These are phyloP conservation scores for Sungouiella blattae DNA, from an alignment of 805 yeast genomes.

Conservation along the genomic window DNA sequence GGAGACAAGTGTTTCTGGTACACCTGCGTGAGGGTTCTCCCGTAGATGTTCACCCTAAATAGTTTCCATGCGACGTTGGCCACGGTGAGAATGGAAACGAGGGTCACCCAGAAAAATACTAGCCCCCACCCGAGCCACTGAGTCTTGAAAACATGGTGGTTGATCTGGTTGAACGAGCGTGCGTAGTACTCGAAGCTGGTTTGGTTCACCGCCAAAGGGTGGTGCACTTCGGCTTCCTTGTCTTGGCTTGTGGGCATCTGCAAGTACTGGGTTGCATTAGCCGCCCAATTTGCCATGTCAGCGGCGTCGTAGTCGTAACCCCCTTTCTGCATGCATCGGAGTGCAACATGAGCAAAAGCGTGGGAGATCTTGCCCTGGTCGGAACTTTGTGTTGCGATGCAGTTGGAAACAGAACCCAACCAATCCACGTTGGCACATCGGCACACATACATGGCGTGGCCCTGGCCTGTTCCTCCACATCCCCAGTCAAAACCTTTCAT, in stretches of 20 bases:
- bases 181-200: slow-evolving; percentile 9
- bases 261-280: slow-evolving; percentile 13
- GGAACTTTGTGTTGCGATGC: slow-evolving; percentile 14
- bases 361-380: slow-evolving; percentile 5
- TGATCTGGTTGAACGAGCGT: slow-evolving; percentile 13
- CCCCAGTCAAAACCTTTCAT: slow-evolving; percentile 18
- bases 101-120: slow-evolving; percentile 14
- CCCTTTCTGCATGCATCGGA: slow-evolving; percentile 14
- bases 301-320: slow-evolving; percentile 8
- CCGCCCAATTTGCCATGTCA: slow-evolving; percentile 8
- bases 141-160: slow-evolving; percentile 17
- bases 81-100: slow-evolving; percentile 8
- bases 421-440: slow-evolving; percentile 17
- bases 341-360: slow-evolving; percentile 14
- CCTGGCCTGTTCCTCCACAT: slow-evolving; percentile 19
- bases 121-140: slow-evolving; percentile 21
- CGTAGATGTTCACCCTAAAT: slow-evolving; percentile 10
- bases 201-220: slow-evolving; percentile 11
- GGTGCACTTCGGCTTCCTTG: slow-evolving; percentile 5
- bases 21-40: slow-evolving; percentile 5
- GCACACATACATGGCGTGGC: slow-evolving; percentile 15
- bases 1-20: slow-evolving; percentile 11
- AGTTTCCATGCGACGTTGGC: slow-evolving; percentile 9
- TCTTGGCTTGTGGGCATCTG: slow-evolving; percentile 8
- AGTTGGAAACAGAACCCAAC: slow-evolving; percentile 16